phyloP scores from a whole-genome alignment of 1,284 basidiomycete species.

The Puccinia polysora region DNA sequence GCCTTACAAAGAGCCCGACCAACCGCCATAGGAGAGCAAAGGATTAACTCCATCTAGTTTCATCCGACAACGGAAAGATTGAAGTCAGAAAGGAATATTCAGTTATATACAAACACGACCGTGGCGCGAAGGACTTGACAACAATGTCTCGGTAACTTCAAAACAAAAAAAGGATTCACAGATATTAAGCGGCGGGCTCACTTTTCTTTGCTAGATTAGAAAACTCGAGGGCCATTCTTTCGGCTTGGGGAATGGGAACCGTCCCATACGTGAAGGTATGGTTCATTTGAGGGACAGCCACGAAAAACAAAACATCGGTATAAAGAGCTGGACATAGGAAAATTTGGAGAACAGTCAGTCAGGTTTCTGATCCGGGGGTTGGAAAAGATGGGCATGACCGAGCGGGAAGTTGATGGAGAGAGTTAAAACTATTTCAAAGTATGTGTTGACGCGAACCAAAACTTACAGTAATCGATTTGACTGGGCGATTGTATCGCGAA shows the following conservation, averaged over 20 bases:
- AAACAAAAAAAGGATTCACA: not conserved
- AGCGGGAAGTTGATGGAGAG: too few relatives aligned
- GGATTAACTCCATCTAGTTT: constrained; percentile 34
- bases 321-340: constrained; percentile 15
- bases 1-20: constrained; percentile 35
- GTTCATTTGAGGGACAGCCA: constrained; percentile 28
- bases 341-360: not conserved
- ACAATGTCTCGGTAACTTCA: not conserved
- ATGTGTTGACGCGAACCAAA: not conserved
- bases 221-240: constrained; percentile 17
- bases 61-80: not conserved
- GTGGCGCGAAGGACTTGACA: not conserved
- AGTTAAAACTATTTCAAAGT: too few relatives aligned
- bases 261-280: constrained; percentile 9
- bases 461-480: constrained; percentile 34
- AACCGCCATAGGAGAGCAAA: constrained; percentile 21
- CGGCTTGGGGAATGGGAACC: not conserved
- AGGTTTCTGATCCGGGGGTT: too few relatives aligned
- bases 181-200: not conserved
- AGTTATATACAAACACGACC: too few relatives aligned
- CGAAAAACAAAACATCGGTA: constrained; percentile 31
- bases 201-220: constrained; percentile 13
- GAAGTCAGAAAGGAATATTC: not conserved
- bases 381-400: too few relatives aligned
- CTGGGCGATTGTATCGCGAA: constrained; percentile 16